Evolutionary conservation across 306 rosid species (phyloP), one percentile per base, ranked within the genome.

Genomic region (Acacia melanoxylon): DNA sequence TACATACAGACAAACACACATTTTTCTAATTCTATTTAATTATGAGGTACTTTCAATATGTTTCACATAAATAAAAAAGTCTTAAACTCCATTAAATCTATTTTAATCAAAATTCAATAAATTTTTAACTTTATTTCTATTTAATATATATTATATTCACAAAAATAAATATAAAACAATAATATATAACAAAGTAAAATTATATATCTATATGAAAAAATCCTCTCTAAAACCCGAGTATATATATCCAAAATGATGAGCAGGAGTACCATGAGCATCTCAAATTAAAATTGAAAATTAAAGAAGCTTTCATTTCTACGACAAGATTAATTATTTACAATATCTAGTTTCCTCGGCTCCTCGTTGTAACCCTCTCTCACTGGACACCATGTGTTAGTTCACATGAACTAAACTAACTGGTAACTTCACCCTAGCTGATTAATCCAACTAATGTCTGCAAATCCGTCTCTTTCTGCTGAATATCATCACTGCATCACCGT

Each of bases 271-370:
- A 2, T 22, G 3, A 58, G 5, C 25, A 58, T 22, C 13, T 22
- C 63, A 58, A 8, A 17, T 20, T 54, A 13, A 69, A 11, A 42
- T 46, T 46, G 51, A 46, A 46, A 46, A 10, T 46, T 46, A 46
- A 41, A 20, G 40, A 2, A 27, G 40, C 24, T 56, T 42, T 42
- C 40, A 31, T 37, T 73, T 80, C n/a, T 46, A 31, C 1, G 27
- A 58, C 22, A 15, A 81, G 41, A 71, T 29, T 80, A 45, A 20
- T 61, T 80, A 80, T 80, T n/a, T 73, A 80, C 84, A 80, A 45
- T 25, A 63, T 62, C 15, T 33, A 19, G 33, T 20, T 37, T 19
- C n/a, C n/a, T 49, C 63, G 11, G 10, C 12, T 7, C 70, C 42
- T 63, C 65, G 8, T 40, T 5, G 10, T 51, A 24, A 20, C 17